Conservation (phyloP, 2,329 filamentous ascomycete species). For the Verticillium klebahnii region DNA sequence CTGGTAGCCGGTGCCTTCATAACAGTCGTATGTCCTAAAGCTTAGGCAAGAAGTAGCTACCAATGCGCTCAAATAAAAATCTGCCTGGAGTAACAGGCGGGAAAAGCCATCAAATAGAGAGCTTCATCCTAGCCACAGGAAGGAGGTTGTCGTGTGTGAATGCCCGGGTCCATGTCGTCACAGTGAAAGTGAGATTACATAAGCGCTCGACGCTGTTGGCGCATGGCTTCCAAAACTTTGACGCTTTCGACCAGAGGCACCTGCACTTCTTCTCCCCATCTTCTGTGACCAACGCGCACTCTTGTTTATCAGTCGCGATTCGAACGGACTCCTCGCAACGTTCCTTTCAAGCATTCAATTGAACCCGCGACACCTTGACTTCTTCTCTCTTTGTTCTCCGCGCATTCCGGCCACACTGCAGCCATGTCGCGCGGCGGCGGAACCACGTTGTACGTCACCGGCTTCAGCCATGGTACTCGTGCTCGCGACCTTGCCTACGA, state of each 20-base stretch:
- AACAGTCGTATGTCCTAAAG: no score
- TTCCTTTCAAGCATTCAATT: background rate
- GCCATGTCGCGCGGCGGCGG: constrained; percentile 87
- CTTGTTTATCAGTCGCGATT: background rate
- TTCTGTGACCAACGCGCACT: background rate
- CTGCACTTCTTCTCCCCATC: background rate
- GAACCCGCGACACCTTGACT: background rate
- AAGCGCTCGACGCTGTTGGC: background rate
- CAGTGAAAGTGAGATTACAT: background rate
- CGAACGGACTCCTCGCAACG: background rate
- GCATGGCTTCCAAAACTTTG: background rate
- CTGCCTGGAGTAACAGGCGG: no score
- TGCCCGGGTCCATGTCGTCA: background rate
- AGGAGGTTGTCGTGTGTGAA: background rate
- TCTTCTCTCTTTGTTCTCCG: background rate
- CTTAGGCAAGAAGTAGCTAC: no score
- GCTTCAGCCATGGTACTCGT: constrained; percentile 98
- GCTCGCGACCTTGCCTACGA: constrained; percentile 99
- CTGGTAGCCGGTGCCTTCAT: no score
- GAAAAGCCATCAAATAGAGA: no score
- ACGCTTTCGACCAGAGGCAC: background rate
- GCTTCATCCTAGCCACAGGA: no score
- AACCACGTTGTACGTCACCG: constrained; percentile 95
- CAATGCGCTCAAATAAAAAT: no score
- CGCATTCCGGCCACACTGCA: constrained; percentile 5